A percentile compares a stretch with the other conserved stretches of the same genome.
Conservation (phyloP, 2,329 filamentous ascomycete genomes). For the Cadophora sp. region DNA sequence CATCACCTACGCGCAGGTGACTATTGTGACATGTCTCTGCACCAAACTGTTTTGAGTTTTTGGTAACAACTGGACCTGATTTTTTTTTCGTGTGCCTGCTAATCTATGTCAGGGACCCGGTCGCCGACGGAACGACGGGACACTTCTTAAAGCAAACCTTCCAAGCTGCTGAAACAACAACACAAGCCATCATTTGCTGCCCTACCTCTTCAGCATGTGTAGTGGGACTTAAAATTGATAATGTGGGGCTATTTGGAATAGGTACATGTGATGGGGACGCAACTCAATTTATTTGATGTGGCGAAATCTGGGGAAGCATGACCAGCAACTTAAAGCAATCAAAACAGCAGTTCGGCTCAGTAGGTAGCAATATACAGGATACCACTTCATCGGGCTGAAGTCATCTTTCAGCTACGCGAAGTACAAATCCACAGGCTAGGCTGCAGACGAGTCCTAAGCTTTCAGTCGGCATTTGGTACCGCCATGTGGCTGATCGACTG, state of each 20-base stretch:
- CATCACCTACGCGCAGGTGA: not conserved
- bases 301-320: conserved; percentile 16
- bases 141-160: not conserved
- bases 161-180: too few relatives aligned
- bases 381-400: not conserved
- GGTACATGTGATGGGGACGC: conserved; percentile 3
- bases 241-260: conserved; percentile 4
- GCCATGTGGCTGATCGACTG: conserved; percentile 4
- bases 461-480: not conserved
- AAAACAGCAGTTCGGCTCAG: not conserved
- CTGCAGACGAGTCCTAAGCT: not conserved
- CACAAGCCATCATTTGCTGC: not conserved
- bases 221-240: not conserved
- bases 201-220: not conserved
- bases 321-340: conserved; percentile 1
- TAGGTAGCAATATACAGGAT: not conserved
- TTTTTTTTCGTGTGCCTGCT: not conserved
- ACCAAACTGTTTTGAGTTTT: too few relatives aligned
- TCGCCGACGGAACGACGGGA: not conserved
- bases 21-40: not conserved
- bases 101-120: not conserved
- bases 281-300: not conserved
- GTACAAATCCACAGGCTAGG: too few relatives aligned
- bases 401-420: not conserved
- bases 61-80: not conserved